phyloP scores from a whole-genome alignment of 768 basidiomycete species.

The Rhodotorula diobovata region DNA sequence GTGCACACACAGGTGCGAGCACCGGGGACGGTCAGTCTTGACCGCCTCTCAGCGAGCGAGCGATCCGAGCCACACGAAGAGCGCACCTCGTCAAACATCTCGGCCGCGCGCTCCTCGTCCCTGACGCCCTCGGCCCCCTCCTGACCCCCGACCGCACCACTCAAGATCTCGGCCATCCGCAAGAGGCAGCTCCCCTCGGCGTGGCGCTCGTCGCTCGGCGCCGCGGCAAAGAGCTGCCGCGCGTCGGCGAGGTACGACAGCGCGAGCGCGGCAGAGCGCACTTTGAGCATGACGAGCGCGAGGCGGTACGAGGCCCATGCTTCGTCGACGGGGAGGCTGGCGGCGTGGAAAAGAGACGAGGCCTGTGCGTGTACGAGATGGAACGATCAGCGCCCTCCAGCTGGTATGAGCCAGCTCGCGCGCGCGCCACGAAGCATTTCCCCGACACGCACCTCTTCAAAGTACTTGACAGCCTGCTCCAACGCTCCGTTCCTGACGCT shows the following conservation, averaged over 20 bases:
- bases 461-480: conserved; percentile 12
- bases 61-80: background rate
- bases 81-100: conserved; percentile 6
- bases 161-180: conserved; percentile 14
- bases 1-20: background rate
- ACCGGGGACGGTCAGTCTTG: no score
- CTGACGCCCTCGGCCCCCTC: background rate
- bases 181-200: conserved; percentile 21
- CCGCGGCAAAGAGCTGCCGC: conserved; percentile 10
- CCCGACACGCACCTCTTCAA: conserved; percentile 18
- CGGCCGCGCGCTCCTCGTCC: background rate
- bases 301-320: conserved; percentile 24
- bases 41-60: background rate
- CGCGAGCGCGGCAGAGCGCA: conserved; percentile 2
- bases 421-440: no score
- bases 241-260: conserved; percentile 25
- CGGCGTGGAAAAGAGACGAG: background rate
- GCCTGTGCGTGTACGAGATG: background rate
- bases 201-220: background rate
- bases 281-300: conserved; percentile 33
- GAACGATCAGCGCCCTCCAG: no score
- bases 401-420: no score
- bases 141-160: background rate
- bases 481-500: background rate
- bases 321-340: background rate